phyloP scores from a whole-genome alignment of 345 rosid genomes.

The Salix purpurea region DNA sequence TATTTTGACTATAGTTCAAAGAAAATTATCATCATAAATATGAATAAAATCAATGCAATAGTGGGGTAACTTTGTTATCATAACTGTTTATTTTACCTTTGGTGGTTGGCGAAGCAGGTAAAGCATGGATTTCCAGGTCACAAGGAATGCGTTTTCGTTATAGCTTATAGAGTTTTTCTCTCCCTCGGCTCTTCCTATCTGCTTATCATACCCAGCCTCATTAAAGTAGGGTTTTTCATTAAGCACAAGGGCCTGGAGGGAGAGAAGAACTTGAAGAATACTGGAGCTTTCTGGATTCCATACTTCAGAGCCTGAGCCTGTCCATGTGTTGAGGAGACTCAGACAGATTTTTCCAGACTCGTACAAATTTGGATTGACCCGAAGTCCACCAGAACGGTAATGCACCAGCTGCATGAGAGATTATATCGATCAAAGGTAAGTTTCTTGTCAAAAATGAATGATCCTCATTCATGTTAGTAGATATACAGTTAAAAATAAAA shows the following conservation, averaged over 20 bases:
- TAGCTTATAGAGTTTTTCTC: constrained; percentile 87
- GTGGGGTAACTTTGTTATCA: not conserved
- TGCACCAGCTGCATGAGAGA: constrained; percentile 56
- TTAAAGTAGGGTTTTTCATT: constrained; percentile 95
- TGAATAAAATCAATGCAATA: not conserved
- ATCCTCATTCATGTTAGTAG: not conserved
- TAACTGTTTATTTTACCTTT: constrained; percentile 42
- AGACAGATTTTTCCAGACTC: constrained; percentile 91
- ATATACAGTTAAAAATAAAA: not conserved
- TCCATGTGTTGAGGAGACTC: constrained; percentile 91
- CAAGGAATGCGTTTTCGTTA: constrained; percentile 77
- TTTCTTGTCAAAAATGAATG: not conserved
- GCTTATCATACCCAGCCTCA: constrained; percentile 89
- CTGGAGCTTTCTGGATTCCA: constrained; percentile 80
- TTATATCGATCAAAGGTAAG: not conserved
- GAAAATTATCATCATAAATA: not conserved
- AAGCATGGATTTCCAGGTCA: constrained; percentile 86
- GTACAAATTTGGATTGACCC: constrained; percentile 83
- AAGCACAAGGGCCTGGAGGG: constrained; percentile 96
- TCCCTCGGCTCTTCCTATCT: constrained; percentile 76
- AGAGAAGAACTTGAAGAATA: constrained; percentile 87
- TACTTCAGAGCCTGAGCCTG: constrained; percentile 78
- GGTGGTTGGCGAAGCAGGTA: constrained; percentile 64
- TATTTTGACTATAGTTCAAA: not conserved
- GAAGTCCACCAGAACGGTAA: constrained; percentile 83